These are phyloP conservation scores for Naegleria gruberi DNA, from an alignment of 208 protist genomes.

Conservation along the genomic window DNA sequence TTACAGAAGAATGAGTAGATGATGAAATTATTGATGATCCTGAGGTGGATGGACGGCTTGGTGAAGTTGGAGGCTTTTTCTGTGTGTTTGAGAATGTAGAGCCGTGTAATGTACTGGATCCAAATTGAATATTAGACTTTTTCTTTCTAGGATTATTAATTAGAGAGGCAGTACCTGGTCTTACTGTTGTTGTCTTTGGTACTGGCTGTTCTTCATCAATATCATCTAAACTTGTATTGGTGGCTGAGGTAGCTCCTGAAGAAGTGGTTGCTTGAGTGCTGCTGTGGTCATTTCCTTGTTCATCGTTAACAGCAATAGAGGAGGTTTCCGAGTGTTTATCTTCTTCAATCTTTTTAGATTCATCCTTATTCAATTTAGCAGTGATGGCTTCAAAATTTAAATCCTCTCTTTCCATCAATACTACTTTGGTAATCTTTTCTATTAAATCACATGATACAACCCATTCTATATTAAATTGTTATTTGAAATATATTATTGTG, in stretches of 20 bases:
- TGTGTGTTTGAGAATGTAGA: not conserved
- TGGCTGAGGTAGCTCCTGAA: not conserved
- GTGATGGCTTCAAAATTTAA: not conserved
- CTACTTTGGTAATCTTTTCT: not conserved
- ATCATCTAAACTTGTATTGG: not conserved
- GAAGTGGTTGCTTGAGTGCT: not conserved
- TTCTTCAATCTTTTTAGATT: not conserved
- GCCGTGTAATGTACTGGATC: not conserved
- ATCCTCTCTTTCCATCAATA: not conserved
- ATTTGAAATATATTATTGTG: no score
- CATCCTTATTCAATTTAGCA: not conserved
- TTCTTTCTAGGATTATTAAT: not conserved
- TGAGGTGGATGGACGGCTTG: not conserved
- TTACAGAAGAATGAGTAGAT: not conserved
- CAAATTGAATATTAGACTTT: not conserved
- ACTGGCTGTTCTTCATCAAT: not conserved
- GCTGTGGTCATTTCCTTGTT: not conserved
- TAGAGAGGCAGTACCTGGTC: not conserved
- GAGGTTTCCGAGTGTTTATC: not conserved
- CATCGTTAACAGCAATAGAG: not conserved
- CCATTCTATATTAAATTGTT: not conserved
- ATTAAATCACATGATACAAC: not conserved
- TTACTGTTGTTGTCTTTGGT: not conserved
- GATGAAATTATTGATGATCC: not conserved
- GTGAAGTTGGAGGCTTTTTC: not conserved